Conservation (phyloP, 2,329 filamentous ascomycete species). For the Xylogone sp. region DNA sequence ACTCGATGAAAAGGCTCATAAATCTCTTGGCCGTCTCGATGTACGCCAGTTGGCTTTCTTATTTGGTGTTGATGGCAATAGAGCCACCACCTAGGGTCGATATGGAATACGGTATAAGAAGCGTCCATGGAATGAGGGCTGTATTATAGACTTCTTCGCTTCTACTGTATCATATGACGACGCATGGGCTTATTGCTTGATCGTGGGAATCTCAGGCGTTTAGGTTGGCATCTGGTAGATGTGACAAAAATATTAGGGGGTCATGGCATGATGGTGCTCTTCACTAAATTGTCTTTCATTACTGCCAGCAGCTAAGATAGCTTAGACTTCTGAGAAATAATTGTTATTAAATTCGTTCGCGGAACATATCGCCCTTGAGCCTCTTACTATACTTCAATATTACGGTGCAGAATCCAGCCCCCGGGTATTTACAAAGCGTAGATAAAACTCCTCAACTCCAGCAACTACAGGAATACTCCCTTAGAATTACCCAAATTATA, state of each 20-base stretch:
- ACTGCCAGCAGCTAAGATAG: too few relatives aligned
- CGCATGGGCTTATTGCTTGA: too few relatives aligned
- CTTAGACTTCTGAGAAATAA: too few relatives aligned
- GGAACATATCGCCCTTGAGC: too few relatives aligned
- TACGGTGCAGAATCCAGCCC: neutral
- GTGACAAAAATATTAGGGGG: neutral
- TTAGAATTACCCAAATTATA: neutral
- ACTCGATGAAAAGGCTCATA: slow-evolving; percentile 70
- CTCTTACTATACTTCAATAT: too few relatives aligned
- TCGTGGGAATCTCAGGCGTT: too few relatives aligned
- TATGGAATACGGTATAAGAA: too few relatives aligned
- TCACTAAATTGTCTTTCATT: too few relatives aligned
- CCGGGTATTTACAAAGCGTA: neutral
- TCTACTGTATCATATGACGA: too few relatives aligned
- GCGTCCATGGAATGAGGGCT: too few relatives aligned
- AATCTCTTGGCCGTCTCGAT: slow-evolving; percentile 60
- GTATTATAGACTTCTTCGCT: too few relatives aligned
- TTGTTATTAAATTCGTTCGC: too few relatives aligned
- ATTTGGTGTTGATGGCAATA: slow-evolving; percentile 18
- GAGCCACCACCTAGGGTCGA: neutral
- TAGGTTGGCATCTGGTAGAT: neutral
- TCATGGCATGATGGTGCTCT: neutral
- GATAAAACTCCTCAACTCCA: neutral
- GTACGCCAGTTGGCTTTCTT: slow-evolving; percentile 22
- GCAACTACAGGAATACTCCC: neutral